A percentile compares a stretch with the other conserved stretches of the same genome.
phyloP scores from a whole-genome alignment of 2,329 filamentous ascomycete genomes.

The Penicillium frequentans region DNA sequence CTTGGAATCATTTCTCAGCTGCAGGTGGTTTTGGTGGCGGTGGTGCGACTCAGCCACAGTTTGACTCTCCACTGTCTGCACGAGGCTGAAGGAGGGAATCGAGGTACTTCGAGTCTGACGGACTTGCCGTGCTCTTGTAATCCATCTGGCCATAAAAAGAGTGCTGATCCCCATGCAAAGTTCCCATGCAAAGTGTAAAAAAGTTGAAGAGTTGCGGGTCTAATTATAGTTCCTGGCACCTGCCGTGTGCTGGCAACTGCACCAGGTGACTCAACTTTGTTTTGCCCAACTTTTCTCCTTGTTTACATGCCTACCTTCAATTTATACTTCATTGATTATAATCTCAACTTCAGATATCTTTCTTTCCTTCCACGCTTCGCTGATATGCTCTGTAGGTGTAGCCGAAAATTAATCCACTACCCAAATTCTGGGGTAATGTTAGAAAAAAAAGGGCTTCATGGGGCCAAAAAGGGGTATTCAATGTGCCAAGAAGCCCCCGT shows the following conservation, averaged over 20 bases:
- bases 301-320: neutral
- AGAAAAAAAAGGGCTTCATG: neutral
- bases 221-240: neutral
- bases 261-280: neutral
- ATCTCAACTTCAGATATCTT: no score
- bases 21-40: slow-evolving; percentile 10
- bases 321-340: no score
- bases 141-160: neutral
- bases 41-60: slow-evolving; percentile 18
- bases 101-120: neutral
- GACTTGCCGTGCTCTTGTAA: neutral
- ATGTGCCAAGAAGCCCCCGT: neutral
- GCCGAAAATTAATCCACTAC: neutral
- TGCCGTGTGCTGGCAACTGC: neutral
- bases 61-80: slow-evolving; percentile 3
- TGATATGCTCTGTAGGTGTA: neutral
- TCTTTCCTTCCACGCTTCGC: no score
- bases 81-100: slow-evolving; percentile 1
- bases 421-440: neutral
- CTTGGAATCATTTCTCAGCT: neutral
- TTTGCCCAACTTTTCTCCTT: neutral
- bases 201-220: neutral
- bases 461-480: neutral
- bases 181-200: neutral
- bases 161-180: neutral